Evolutionary conservation across 495 filamentous ascomycete genomes (phyloP), one percentile per base, ranked within the genome.

Genomic region (Tetracladium marchalianum): DNA sequence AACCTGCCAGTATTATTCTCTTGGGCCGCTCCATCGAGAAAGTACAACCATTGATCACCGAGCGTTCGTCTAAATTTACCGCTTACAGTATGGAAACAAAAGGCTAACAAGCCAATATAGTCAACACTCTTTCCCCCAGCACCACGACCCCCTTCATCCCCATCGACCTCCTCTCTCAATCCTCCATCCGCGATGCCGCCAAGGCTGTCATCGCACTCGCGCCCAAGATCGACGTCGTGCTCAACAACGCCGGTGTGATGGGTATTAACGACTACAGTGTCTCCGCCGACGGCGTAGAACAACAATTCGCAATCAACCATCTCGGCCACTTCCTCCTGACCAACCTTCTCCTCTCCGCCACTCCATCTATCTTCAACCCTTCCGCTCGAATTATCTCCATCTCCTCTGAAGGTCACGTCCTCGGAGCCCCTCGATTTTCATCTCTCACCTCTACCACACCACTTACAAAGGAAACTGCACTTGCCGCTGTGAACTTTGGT

Each of bases 221-320:
- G 1, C 7, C 18, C 11, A 42, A 27, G 12, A 44, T 85, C 31
- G 75, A 85, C 57, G 73, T 82, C 19, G 53, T 85, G 1, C 73
- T 85, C 56, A 82, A 85, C 65, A 85, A 81, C 55, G 80, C 82
- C 11, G 82, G 75, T 5, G 70, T 84, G 43, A 84, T 85, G 81
- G 64, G 67, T 34, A 35, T 61, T 66, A 51, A 55, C 58, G 42
- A 58, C 60, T 67, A 54, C 50, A 46, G 44, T 27, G 53, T 56
- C 44, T 74, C 58, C 46, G 62, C 52, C 38, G 49, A 46, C 35
- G 66, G 68, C 8, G 58, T 72, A 42, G 80, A 83, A 55, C 61
- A 67, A 40, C 78, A 82, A 51, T 63, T 83, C 10, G 77, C 68
- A n/a, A 67, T 71, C 33, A 78, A 76, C 58, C 68, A 79, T 49